phyloP scores from a whole-genome alignment of 2,329 filamentous ascomycete species.

The Gnomoniopsis smithogilvyi region DNA sequence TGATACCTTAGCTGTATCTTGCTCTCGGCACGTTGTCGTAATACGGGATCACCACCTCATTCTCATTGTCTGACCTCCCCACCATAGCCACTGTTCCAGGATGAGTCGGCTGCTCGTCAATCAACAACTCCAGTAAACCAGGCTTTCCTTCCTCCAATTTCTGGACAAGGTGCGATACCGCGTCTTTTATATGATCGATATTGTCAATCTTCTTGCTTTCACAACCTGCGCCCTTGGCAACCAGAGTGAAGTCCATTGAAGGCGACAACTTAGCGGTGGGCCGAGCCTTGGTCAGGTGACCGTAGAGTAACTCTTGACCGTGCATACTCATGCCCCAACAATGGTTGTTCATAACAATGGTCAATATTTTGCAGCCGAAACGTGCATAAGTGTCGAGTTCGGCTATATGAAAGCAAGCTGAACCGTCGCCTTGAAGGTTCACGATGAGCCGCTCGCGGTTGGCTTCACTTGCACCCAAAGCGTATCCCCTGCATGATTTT shows the following conservation, averaged over 20 bases:
- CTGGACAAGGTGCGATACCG: conserved; percentile 29
- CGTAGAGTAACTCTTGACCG: conserved; percentile 42
- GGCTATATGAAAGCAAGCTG: conserved; percentile 40
- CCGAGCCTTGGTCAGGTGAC: conserved; percentile 19
- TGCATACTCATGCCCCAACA: conserved; percentile 42
- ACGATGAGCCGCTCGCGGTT: conserved; percentile 34
- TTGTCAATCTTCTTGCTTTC: conserved; percentile 24
- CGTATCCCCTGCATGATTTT: conserved; percentile 31
- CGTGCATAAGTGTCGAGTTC: conserved; percentile 42
- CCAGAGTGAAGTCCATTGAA: conserved; percentile 35
- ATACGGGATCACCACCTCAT: conserved; percentile 44
- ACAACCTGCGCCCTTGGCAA: conserved; percentile 38
- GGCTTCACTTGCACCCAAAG: conserved; percentile 38
- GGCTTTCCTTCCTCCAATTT: conserved; percentile 26
- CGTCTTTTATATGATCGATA: conserved; percentile 27
- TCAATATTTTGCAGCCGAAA: conserved; percentile 36
- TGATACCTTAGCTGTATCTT: background rate
- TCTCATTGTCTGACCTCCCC: conserved; percentile 35
- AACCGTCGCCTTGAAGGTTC: conserved; percentile 43
- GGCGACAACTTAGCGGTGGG: conserved; percentile 28
- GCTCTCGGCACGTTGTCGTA: conserved; percentile 40
- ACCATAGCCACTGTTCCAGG: conserved; percentile 37
- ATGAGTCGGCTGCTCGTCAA: conserved; percentile 33
- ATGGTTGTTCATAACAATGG: conserved; percentile 40
- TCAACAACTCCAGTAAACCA: conserved; percentile 35